These are phyloP conservation scores for Globisporangium yorkense DNA, from an alignment of 352 stramenopile species.

Conservation along the genomic window DNA sequence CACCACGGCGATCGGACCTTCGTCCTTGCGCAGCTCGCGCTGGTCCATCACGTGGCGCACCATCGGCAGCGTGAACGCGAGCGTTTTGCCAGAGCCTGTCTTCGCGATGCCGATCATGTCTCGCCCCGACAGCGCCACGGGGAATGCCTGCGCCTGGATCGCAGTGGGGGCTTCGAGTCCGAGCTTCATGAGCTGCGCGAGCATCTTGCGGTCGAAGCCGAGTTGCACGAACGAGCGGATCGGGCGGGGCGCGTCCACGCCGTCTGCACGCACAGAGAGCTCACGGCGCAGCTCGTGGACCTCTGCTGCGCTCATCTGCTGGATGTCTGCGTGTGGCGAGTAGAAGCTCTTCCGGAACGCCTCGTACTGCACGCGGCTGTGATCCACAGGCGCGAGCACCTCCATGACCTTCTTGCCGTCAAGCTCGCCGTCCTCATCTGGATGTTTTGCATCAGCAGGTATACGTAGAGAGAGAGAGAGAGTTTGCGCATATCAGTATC, in stretches of 20 bases:
- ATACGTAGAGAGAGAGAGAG: background rate
- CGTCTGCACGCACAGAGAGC: conserved; percentile 47
- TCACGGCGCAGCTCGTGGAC: conserved; percentile 38
- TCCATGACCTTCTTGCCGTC: conserved; percentile 66
- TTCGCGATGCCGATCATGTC: conserved; percentile 90
- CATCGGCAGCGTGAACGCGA: conserved; percentile 96
- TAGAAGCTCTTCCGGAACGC: conserved; percentile 83
- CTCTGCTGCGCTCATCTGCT: conserved; percentile 23
- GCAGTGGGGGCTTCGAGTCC: conserved; percentile 68
- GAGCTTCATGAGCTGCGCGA: conserved; percentile 63
- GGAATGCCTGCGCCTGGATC: conserved; percentile 83
- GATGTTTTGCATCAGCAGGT: background rate
- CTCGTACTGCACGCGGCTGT: conserved; percentile 69
- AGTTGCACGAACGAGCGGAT: conserved; percentile 77
- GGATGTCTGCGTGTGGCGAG: conserved; percentile 34
- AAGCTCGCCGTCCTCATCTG: conserved; percentile 17
- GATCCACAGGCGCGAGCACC: conserved; percentile 62
- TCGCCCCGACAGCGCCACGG: conserved; percentile 61
- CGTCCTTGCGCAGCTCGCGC: conserved; percentile 55
- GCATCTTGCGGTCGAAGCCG: conserved; percentile 59
- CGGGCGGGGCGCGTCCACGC: conserved; percentile 35
- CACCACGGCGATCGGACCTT: conserved; percentile 78
- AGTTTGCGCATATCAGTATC: background rate
- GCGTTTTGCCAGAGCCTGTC: conserved; percentile 97
- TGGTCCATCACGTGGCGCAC: conserved; percentile 88